Evolutionary conservation across 768 basidiomycete species (phyloP).

Genomic region (Pisolithus orientalis): DNA sequence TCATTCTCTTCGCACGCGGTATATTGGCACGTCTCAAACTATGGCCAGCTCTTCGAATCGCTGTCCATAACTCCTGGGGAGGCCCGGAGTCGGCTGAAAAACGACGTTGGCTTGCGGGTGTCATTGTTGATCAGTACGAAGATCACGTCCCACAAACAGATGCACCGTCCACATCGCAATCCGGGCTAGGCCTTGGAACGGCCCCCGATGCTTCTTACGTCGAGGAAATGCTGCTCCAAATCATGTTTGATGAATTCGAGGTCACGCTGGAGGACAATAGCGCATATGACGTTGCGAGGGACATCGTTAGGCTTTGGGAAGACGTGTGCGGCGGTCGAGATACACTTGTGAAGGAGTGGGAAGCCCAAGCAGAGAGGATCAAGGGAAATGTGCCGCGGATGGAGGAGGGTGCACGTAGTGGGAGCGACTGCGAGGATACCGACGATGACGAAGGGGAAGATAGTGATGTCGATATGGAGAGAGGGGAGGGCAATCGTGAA

Average conservation of each 20-base stretch:
- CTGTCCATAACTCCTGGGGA: conserved; percentile 84
- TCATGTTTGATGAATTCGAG: conserved; percentile 87
- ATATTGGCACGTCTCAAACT: conserved; percentile 73
- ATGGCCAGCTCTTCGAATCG: conserved; percentile 85
- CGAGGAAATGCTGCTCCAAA: conserved; percentile 75
- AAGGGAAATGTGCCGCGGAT: conserved; percentile 50
- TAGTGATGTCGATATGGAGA: conserved; percentile 35
- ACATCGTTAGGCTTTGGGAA: conserved; percentile 67
- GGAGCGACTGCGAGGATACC: conserved; percentile 41
- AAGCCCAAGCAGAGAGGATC: conserved; percentile 53
- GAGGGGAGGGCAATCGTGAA: conserved; percentile 37
- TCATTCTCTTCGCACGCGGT: conserved; percentile 80
- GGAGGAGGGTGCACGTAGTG: conserved; percentile 30
- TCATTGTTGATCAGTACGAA: conserved; percentile 77
- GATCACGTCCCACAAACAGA: conserved; percentile 33
- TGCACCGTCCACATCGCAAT: conserved; percentile 2
- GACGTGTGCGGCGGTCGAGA: conserved; percentile 38
- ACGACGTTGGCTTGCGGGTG: conserved; percentile 78
- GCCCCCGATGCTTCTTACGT: conserved; percentile 67
- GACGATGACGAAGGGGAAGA: conserved; percentile 32
- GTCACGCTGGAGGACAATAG: conserved; percentile 80
- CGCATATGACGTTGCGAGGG: conserved; percentile 62
- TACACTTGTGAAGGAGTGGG: conserved; percentile 51
- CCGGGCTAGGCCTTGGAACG: neutral
- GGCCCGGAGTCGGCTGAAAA: conserved; percentile 68